phyloP scores from a whole-genome alignment of 2,329 filamentous ascomycete species.

The Dactylella cylindrospora region DNA sequence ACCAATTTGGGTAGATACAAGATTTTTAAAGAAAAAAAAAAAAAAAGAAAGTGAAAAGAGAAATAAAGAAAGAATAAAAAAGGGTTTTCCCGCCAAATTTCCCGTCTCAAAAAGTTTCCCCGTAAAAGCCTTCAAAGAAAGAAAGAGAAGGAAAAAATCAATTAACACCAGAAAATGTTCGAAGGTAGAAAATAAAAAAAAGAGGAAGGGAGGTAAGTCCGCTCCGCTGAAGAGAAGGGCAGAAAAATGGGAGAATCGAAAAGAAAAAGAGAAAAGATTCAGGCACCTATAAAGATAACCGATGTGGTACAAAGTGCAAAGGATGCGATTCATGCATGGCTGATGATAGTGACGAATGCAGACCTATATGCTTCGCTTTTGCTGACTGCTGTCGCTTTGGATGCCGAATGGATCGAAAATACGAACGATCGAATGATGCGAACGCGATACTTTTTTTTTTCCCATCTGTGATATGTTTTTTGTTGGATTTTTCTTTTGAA shows the following conservation, averaged over 20 bases:
- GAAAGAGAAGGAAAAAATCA: conserved; percentile 6
- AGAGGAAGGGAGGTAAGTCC: not conserved
- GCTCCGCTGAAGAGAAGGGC: too few relatives aligned
- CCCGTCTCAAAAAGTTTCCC: not conserved
- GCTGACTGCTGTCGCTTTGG: not conserved
- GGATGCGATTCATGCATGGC: too few relatives aligned
- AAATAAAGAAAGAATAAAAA: not conserved
- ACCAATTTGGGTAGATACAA: conserved; percentile 1
- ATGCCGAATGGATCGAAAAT: not conserved
- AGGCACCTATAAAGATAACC: not conserved
- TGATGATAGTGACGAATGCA: too few relatives aligned
- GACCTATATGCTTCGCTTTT: not conserved
- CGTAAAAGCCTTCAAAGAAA: not conserved
- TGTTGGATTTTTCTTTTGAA: not conserved
- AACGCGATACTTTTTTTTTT: conserved; percentile 9
- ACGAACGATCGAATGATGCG: conserved; percentile 7
- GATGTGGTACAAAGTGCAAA: too few relatives aligned
- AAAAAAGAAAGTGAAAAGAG: not conserved
- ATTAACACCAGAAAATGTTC: conserved; percentile 36
- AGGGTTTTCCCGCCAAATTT: not conserved
- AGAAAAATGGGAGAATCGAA: not conserved
- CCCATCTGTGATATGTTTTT: conserved; percentile 8
- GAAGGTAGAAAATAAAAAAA: not conserved
- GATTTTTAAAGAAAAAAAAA: not conserved
- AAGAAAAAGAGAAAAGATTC: not conserved